These are phyloP conservation scores for Paralagenidium karlingii DNA, from an alignment of 352 stramenopile species.

Conservation along the genomic window DNA sequence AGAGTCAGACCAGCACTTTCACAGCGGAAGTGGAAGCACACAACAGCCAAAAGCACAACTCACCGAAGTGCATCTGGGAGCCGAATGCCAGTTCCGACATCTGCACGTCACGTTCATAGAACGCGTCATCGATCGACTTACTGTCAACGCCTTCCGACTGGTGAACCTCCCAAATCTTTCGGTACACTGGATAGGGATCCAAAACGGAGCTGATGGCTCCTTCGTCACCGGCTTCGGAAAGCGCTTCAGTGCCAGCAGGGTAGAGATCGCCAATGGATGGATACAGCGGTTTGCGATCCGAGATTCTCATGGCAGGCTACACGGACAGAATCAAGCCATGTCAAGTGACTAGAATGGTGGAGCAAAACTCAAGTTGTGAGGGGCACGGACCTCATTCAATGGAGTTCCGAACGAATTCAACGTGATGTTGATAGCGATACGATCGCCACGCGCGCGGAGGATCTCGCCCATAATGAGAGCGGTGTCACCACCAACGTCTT, in stretches of 20 bases:
- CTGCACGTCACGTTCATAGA: slow-evolving; percentile 98
- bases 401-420: slow-evolving; percentile 96
- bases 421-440: slow-evolving; percentile 99
- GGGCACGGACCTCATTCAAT: slow-evolving; percentile 67
- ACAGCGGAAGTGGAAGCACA: background rate
- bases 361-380: too few relatives aligned
- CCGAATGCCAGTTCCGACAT: slow-evolving; percentile 98
- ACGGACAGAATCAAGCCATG: slow-evolving; percentile 19
- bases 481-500: slow-evolving; percentile 94
- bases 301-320: slow-evolving; percentile 92
- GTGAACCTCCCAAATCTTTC: slow-evolving; percentile 95
- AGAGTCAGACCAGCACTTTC: too few relatives aligned
- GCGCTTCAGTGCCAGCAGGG: slow-evolving; percentile 89
- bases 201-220: slow-evolving; percentile 76
- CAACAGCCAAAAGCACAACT: slow-evolving; percentile 1
- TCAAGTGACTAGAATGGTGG: background rate
- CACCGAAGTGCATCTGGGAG: slow-evolving; percentile 98
- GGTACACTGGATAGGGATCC: slow-evolving; percentile 93
- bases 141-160: slow-evolving; percentile 87
- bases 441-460: slow-evolving; percentile 90
- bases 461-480: slow-evolving; percentile 97
- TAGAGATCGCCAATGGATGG: slow-evolving; percentile 96
- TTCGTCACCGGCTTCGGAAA: slow-evolving; percentile 91
- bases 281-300: slow-evolving; percentile 95
- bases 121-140: slow-evolving; percentile 98